These are phyloP conservation scores for Populus euphratica DNA, from an alignment of 345 rosid species.

Conservation along the genomic window DNA sequence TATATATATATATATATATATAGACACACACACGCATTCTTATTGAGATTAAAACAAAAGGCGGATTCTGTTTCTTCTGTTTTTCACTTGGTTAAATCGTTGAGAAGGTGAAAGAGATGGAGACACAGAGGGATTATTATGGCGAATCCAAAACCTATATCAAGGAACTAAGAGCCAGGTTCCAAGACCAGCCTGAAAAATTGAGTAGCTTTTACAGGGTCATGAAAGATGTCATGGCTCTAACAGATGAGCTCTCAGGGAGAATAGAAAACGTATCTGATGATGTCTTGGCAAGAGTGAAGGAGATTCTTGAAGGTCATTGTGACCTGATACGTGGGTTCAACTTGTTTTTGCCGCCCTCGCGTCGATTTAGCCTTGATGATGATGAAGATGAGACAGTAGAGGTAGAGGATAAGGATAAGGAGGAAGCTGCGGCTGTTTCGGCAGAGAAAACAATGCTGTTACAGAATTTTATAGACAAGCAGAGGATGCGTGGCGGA, in stretches of 20 bases:
- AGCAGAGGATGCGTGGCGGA: neutral
- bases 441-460: neutral
- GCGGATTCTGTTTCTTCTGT: too few relatives aligned
- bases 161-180: neutral
- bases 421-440: neutral
- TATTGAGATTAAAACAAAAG: too few relatives aligned
- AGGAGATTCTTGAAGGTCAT: neutral
- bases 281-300: neutral
- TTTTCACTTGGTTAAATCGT: too few relatives aligned
- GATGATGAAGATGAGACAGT: neutral
- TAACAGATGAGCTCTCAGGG: neutral
- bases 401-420: neutral
- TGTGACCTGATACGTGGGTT: conserved; percentile 1
- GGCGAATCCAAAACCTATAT: neutral
- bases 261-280: neutral
- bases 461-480: too few relatives aligned
- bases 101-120: too few relatives aligned
- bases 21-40: too few relatives aligned
- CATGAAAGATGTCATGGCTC: neutral
- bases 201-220: neutral
- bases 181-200: neutral
- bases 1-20: too few relatives aligned
- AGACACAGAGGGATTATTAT: too few relatives aligned
- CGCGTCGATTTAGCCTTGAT: neutral
- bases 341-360: neutral